Evolutionary conservation across 2,329 filamentous ascomycete genomes (phyloP).

Genomic region (Ophiocordyceps robertsii): DNA sequence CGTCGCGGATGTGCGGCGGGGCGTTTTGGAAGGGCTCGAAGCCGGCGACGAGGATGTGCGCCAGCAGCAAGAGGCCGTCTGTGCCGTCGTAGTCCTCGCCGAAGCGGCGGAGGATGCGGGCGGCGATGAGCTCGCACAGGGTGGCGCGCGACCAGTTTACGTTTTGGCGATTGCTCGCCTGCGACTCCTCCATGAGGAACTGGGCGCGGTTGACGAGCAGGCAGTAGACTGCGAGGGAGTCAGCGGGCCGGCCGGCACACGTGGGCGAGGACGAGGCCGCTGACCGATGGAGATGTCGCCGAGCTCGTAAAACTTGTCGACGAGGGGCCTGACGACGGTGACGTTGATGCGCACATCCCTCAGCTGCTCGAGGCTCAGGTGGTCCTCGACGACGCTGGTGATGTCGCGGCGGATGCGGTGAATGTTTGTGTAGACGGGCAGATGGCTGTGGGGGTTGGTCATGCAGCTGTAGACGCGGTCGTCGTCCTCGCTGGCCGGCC

Average conservation of each 20-base stretch:
- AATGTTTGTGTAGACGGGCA: conserved; percentile 68
- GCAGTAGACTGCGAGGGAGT: conserved; percentile 50
- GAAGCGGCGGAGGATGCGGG: conserved; percentile 63
- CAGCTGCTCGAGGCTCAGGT: conserved; percentile 59
- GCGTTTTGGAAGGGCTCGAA: conserved; percentile 82
- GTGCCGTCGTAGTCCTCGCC: conserved; percentile 64
- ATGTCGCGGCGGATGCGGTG: conserved; percentile 57
- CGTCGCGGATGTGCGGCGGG: conserved; percentile 48
- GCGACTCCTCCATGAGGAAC: conserved; percentile 65
- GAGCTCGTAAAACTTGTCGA: conserved; percentile 70
- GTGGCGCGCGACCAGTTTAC: conserved; percentile 67
- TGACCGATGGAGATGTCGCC: conserved; percentile 66
- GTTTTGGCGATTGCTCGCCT: conserved; percentile 65
- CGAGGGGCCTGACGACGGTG: conserved; percentile 63
- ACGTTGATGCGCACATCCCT: conserved; percentile 72
- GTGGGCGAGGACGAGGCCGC: conserved; percentile 5
- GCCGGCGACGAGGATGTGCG: conserved; percentile 68
- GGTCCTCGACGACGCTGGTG: conserved; percentile 47
- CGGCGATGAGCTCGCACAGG: conserved; percentile 69
- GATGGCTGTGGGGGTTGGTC: conserved; percentile 43
- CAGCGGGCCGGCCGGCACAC: not conserved
- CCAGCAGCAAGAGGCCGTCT: conserved; percentile 57
- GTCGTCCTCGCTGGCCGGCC: conserved; percentile 8
- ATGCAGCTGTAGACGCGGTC: conserved; percentile 36
- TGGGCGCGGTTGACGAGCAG: conserved; percentile 70